Evolutionary conservation across 2,329 filamentous ascomycete species (phyloP).

Genomic region (Lasiodiplodia sp.): DNA sequence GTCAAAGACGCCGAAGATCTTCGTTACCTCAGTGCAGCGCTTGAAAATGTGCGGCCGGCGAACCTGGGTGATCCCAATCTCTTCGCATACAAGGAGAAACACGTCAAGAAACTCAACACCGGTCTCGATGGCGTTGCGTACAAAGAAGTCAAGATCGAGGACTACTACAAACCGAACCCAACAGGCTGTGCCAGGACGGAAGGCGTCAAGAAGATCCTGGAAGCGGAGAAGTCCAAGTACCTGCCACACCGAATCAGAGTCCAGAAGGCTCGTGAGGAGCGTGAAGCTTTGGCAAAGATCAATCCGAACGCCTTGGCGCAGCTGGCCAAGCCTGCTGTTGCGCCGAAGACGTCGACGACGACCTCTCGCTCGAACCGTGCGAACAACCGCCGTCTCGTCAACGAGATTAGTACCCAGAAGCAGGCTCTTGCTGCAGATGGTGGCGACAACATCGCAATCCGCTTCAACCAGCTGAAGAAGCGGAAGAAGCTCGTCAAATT

Average conservation of each 20-base stretch:
- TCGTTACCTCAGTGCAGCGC: constrained; percentile 60
- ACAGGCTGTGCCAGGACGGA: constrained; percentile 91
- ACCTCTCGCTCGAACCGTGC: constrained; percentile 93
- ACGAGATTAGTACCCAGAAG: constrained; percentile 95
- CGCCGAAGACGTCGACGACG: constrained; percentile 80
- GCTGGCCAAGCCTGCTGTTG: constrained; percentile 70
- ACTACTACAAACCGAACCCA: constrained; percentile 82
- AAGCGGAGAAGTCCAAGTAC: constrained; percentile 98
- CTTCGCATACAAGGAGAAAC: constrained; percentile 76
- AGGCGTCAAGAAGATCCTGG: constrained; percentile 92
- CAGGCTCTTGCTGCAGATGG: constrained; percentile 67
- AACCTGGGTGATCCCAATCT: constrained; percentile 64
- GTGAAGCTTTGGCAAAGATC: constrained; percentile 77
- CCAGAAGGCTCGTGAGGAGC: constrained; percentile 86
- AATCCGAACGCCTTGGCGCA: constrained; percentile 65
- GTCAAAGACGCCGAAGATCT: constrained; percentile 75
- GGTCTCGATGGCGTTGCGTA: constrained; percentile 61
- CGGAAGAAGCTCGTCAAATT: constrained; percentile 99
- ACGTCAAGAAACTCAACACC: constrained; percentile 73
- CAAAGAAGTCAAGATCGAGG: constrained; percentile 63
- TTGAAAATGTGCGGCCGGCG: constrained; percentile 56
- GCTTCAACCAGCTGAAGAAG: constrained; percentile 99
- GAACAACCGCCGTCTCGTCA: constrained; percentile 92
- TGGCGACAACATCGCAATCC: constrained; percentile 85
- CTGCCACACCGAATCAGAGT: constrained; percentile 97